Conservation (phyloP, 2,329 filamentous ascomycete species). For the Phoma sp. region DNA sequence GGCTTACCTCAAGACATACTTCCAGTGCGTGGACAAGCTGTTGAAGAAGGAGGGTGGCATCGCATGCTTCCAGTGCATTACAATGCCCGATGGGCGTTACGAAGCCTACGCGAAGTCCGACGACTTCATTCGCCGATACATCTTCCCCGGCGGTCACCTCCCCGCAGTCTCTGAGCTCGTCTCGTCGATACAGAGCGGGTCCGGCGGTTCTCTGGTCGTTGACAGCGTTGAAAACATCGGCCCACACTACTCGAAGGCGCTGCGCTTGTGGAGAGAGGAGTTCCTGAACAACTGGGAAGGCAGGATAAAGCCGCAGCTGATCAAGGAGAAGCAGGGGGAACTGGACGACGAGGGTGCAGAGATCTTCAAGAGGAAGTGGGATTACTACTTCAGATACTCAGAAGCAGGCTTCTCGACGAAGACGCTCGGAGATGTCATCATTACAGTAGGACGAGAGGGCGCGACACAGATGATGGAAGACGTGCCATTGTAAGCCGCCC, state of each 20-base stretch:
- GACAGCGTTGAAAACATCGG: constrained; percentile 76
- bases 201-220: constrained; percentile 68
- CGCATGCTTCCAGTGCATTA: constrained; percentile 78
- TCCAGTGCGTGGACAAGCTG: constrained; percentile 67
- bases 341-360: constrained; percentile 70
- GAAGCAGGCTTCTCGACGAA: constrained; percentile 77
- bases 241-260: constrained; percentile 74
- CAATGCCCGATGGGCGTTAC: constrained; percentile 74
- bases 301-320: constrained; percentile 67
- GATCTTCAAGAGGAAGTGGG: constrained; percentile 75
- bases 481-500: constrained; percentile 62
- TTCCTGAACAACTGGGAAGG: constrained; percentile 70
- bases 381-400: constrained; percentile 80
- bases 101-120: constrained; percentile 70
- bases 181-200: constrained; percentile 68
- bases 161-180: constrained; percentile 72
- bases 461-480: constrained; percentile 73
- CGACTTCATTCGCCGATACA: constrained; percentile 79
- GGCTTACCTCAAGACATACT: constrained; percentile 73
- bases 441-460: constrained; percentile 72
- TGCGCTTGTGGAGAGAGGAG: constrained; percentile 72
- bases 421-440: constrained; percentile 75
- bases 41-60: constrained; percentile 72
- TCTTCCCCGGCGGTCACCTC: constrained; percentile 80
- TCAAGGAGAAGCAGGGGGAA: constrained; percentile 65